phyloP scores from a whole-genome alignment of 768 basidiomycete genomes.

The Naganishia vaughanmartiniae region DNA sequence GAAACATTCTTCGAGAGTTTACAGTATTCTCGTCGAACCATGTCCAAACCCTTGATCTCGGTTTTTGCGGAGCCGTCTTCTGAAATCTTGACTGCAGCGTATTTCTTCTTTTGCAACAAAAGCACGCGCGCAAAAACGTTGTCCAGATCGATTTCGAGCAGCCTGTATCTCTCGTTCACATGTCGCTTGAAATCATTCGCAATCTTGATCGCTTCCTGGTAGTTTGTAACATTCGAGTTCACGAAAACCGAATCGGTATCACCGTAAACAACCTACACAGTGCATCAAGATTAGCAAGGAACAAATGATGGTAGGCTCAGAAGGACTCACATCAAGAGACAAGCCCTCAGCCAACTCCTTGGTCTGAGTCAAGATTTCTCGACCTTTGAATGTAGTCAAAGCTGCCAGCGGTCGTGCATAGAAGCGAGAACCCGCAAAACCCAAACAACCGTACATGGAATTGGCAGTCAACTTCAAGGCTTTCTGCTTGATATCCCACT shows the following conservation, averaged over 20 bases:
- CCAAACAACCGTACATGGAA: slow-evolving; percentile 99
- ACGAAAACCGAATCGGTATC: slow-evolving; percentile 99
- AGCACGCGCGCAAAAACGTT: slow-evolving; percentile 87
- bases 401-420: slow-evolving; percentile 96
- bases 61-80: slow-evolving; percentile 69
- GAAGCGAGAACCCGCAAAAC: slow-evolving; percentile 94
- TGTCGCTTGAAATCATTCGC: slow-evolving; percentile 90
- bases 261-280: slow-evolving; percentile 84
- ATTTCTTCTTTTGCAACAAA: slow-evolving; percentile 97
- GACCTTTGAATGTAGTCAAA: slow-evolving; percentile 93
- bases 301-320: slow-evolving; percentile 59
- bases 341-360: slow-evolving; percentile 86
- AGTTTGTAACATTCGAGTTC: slow-evolving; percentile 87
- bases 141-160: slow-evolving; percentile 95
- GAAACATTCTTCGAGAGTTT: slow-evolving; percentile 86
- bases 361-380: slow-evolving; percentile 92
- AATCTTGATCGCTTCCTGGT: slow-evolving; percentile 84
- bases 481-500: slow-evolving; percentile 97
- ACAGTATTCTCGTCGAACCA: slow-evolving; percentile 97
- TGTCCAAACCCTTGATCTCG: slow-evolving; percentile 95
- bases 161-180: slow-evolving; percentile 90
- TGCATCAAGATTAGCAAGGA: slow-evolving; percentile 57
- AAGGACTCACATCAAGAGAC: slow-evolving; percentile 73
- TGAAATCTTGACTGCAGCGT: slow-evolving; percentile 92
- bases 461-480: slow-evolving; percentile 97